Conservation (phyloP, 192 early-diverging fungal species). For the Bifiguratus adelaidae region DNA sequence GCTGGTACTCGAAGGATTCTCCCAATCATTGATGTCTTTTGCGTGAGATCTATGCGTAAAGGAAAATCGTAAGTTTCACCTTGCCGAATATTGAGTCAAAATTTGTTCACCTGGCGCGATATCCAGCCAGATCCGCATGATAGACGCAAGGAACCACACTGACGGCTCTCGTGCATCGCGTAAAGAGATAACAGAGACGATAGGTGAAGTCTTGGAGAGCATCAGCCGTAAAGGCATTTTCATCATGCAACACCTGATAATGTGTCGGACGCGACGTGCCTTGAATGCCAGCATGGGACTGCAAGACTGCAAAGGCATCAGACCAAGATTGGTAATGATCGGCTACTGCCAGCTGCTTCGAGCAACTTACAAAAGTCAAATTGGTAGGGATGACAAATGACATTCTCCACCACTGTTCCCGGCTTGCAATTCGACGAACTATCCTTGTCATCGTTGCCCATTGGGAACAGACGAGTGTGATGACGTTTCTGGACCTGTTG, state of each 20-base stretch:
- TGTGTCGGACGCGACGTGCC: constrained; percentile 85
- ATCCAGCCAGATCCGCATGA: constrained; percentile 26
- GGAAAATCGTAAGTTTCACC: too few species aligned
- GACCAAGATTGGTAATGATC: not conserved
- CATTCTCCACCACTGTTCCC: constrained; percentile 65
- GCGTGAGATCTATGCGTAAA: too few species aligned
- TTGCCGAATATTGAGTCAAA: too few species aligned
- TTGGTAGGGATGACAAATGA: constrained; percentile 58
- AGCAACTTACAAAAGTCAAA: constrained; percentile 57
- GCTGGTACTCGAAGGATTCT: too few species aligned
- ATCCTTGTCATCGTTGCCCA: constrained; percentile 40
- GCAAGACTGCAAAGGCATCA: constrained; percentile 33
- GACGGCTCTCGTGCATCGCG: constrained; percentile 76
- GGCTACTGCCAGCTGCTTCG: not conserved
- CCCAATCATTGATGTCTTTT: too few species aligned
- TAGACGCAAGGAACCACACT: constrained; percentile 42
- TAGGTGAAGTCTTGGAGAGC: constrained; percentile 73
- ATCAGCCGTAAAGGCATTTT: constrained; percentile 62
- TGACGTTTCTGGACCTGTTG: constrained; percentile 76
- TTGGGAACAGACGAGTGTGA: constrained; percentile 64
- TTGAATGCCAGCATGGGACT: constrained; percentile 79
- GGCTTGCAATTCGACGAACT: constrained; percentile 65
- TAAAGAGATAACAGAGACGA: constrained; percentile 78
- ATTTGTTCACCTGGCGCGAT: constrained; percentile 25
- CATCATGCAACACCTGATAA: constrained; percentile 82